Percentiles rank a stretch among this genome's conserved stretches.
phyloP scores from a whole-genome alignment of 805 yeast species.

The Cephaloascus fragrans region DNA sequence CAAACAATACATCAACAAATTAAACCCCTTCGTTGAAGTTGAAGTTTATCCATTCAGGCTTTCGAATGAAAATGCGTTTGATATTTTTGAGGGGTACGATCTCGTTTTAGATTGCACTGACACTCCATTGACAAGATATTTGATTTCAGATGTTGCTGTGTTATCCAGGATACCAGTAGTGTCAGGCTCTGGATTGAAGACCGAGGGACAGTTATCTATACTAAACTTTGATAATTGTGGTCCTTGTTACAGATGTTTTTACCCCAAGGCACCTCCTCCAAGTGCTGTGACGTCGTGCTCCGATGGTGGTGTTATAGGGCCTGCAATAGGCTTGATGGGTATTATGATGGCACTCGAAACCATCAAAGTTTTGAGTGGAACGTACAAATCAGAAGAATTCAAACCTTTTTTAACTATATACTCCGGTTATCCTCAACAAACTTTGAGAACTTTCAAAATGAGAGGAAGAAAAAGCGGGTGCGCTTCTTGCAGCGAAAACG shows the following conservation, averaged over 20 bases:
- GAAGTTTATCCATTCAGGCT: slow-evolving; percentile 43
- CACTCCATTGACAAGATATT: slow-evolving; percentile 78
- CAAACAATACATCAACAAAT: slow-evolving; percentile 29
- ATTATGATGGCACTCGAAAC: slow-evolving; percentile 83
- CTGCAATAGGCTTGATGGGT: slow-evolving; percentile 92
- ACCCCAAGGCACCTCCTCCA: slow-evolving; percentile 85
- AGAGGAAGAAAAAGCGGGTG: slow-evolving; percentile 56
- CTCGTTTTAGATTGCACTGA: slow-evolving; percentile 89
- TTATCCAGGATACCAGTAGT: slow-evolving; percentile 59
- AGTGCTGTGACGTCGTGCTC: slow-evolving; percentile 74
- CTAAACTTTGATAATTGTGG: slow-evolving; percentile 58
- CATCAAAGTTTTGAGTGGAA: slow-evolving; percentile 57
- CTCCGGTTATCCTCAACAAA: slow-evolving; percentile 58
- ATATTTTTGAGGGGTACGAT: slow-evolving; percentile 57
- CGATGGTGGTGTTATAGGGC: slow-evolving; percentile 92
- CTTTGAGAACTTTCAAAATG: slow-evolving; percentile 70
- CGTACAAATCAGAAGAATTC: slow-evolving; percentile 40
- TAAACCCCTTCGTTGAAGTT: slow-evolving; percentile 65
- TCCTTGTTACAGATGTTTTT: slow-evolving; percentile 93
- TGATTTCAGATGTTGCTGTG: slow-evolving; percentile 80
- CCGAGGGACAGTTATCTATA: slow-evolving; percentile 85
- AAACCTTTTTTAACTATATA: slow-evolving; percentile 62
- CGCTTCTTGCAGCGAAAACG: slow-evolving; percentile 48
- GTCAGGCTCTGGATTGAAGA: slow-evolving; percentile 84
- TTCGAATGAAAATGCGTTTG: slow-evolving; percentile 48